phyloP scores from a whole-genome alignment of 1,139 yeast species.

The Martiniozyma asiatica region DNA sequence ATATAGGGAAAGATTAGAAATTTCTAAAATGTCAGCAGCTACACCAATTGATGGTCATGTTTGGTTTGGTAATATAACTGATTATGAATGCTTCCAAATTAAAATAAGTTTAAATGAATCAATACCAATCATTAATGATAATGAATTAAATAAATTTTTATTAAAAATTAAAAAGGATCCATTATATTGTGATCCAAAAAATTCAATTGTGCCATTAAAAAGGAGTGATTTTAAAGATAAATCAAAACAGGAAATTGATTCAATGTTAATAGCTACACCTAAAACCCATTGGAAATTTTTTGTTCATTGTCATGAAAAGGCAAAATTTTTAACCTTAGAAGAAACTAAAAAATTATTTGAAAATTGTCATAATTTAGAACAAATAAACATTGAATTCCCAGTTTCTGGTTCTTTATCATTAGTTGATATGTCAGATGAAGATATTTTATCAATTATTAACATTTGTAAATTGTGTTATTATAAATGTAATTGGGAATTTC shows the following conservation, averaged over 20 bases:
- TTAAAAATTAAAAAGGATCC: slow-evolving; percentile 16
- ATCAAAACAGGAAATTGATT: slow-evolving; percentile 14
- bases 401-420: slow-evolving; percentile 73
- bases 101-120: slow-evolving; percentile 11
- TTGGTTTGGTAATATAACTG: slow-evolving; percentile 72
- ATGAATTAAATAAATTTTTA: slow-evolving; percentile 3
- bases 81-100: slow-evolving; percentile 29
- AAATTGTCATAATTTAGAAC: slow-evolving; percentile 20
- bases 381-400: slow-evolving; percentile 52
- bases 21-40: slow-evolving; percentile 75
- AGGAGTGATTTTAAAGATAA: slow-evolving; percentile 13
- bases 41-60: slow-evolving; percentile 37
- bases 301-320: slow-evolving; percentile 40
- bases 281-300: slow-evolving; percentile 29
- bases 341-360: slow-evolving; percentile 29
- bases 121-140: slow-evolving; percentile 2
- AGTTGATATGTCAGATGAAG: slow-evolving; percentile 51
- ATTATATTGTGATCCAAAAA: slow-evolving; percentile 37
- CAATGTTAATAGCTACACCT: slow-evolving; percentile 24
- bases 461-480: slow-evolving; percentile 48
- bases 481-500: slow-evolving; percentile 20
- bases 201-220: slow-evolving; percentile 35
- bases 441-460: slow-evolving; percentile 46
- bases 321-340: slow-evolving; percentile 38
- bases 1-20: slow-evolving; percentile 68